Evolutionary conservation across 2,329 filamentous ascomycete species (phyloP), one percentile per base, ranked within the genome.

Genomic region (Claviceps sp.): DNA sequence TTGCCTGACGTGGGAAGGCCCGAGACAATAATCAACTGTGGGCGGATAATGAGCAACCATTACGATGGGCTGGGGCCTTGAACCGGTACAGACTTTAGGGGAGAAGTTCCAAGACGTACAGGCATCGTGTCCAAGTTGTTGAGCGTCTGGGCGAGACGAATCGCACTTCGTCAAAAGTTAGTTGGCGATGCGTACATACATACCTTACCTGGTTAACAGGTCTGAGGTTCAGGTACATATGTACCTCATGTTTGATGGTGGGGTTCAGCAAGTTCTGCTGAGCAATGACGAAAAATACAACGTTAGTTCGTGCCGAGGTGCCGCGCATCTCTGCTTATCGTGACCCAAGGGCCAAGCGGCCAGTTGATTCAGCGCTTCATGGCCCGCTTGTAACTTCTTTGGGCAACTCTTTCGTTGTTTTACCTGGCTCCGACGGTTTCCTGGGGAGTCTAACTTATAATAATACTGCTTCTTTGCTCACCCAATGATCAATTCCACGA

Each of bases 1-100:
- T 86, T 86, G 64, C 82, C 82, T 34, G 82, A 85, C 57, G 80
- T 81, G 51, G 82, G 82, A 58, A 82, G 73, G 56, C 82, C 82
- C 50, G 81, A 80, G 54, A 86, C 65, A 59, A 84, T 81, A 60
- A 85, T 81, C 58, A 86, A 73, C 82, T 86, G 37, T n/a, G 45
- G 37, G 7, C 24, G 49, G 42, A 22, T 17, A 13, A 52, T 53
- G 40, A 53, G 54, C 54, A 54, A 43, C 11, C n/a, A 34, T 50
- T 1, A 43, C 48, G 7, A 19, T n/a, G 22, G 38, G n/a, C 11
- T n/a, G 3, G n/a, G n/a, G 39, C 39, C 47, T 13, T 17, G 26
- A 5, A 14, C 37, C 26, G 2, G 22, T 40, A 16, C n/a, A n/a
- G 6, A 13, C 24, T 7, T 6, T 34, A 11, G 13, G n/a, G 22